Conservation (phyloP, 2,329 filamentous ascomycete genomes). For the Colletotrichum neosansevieriae region DNA sequence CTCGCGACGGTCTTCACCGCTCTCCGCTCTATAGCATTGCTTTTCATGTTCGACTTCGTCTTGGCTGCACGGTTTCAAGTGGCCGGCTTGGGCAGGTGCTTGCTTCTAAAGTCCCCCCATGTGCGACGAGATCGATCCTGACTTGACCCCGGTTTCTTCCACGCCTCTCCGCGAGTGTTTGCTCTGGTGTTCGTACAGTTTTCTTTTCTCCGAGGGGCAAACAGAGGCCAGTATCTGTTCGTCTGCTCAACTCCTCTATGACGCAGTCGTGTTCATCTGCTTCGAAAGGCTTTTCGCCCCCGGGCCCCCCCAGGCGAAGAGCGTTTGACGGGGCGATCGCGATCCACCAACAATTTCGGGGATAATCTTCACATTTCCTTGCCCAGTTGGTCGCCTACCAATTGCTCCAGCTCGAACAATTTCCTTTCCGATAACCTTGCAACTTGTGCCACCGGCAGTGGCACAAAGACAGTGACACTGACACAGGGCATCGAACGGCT, state of each 20-base stretch:
- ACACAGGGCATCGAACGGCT: neutral
- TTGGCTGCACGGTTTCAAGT: slow-evolving; percentile 13
- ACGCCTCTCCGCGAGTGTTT: neutral
- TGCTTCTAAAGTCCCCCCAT: neutral
- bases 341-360: slow-evolving; percentile 37
- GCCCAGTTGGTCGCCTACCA: slow-evolving; percentile 24
- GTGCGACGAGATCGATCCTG: slow-evolving; percentile 16
- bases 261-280: slow-evolving; percentile 2
- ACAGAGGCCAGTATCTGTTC: neutral
- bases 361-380: slow-evolving; percentile 31
- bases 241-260: neutral
- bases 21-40: slow-evolving; percentile 21
- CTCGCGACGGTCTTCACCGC: slow-evolving; percentile 4
- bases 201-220: slow-evolving; percentile 15
- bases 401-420: slow-evolving; percentile 19
- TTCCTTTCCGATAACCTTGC: slow-evolving; percentile 33
- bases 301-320: neutral
- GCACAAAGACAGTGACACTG: too few species aligned
- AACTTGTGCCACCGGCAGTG: slow-evolving; percentile 12
- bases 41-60: neutral
- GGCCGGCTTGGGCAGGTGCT: slow-evolving; percentile 11
- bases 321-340: slow-evolving; percentile 12
- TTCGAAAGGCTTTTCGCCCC: neutral
- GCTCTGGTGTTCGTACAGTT: neutral
- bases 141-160: neutral